Base-by-base conservation (phyloP, 768 basidiomycete species). In the Auriscalpium microsporum region DNA sequence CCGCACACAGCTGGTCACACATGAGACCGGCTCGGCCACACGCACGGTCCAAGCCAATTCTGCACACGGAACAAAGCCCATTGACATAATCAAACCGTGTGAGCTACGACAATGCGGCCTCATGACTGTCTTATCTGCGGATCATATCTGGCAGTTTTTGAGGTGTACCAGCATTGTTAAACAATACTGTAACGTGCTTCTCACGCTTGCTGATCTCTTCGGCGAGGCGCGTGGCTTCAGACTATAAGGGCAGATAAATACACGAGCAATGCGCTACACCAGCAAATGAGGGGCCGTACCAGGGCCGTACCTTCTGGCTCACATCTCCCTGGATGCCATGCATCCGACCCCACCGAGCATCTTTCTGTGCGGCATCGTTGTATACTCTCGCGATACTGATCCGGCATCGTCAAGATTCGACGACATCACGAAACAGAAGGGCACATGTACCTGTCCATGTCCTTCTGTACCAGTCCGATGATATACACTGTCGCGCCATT, bases 101-200 rank as follows among this genome's bases (percentile, higher is more conserved):
- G n/a, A n/a, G n/a, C n/a, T n/a, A n/a, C n/a, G n/a, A n/a, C n/a
- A n/a, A n/a, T n/a, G n/a, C n/a, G n/a, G n/a, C n/a, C n/a, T n/a
- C n/a, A n/a, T n/a, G n/a, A n/a, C n/a, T n/a, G n/a, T n/a, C n/a
- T n/a, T n/a, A n/a, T n/a, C n/a, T n/a, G n/a, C n/a, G n/a, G n/a
- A n/a, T n/a, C n/a, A n/a, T n/a, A n/a, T n/a, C n/a, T n/a, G n/a
- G n/a, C n/a, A n/a, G n/a, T n/a, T n/a, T n/a, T n/a, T n/a, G n/a
- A n/a, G n/a, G n/a, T n/a, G n/a, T n/a, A 0, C 77, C 77, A 13
- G 77, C 76, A 54, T 78, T 78, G 63, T 76, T 78, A 71, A 78
- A 77, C 14, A 78, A 68, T 7, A 73, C 73, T 1, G 76, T 77
- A 49, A 78, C 65, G 47, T 72, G 68, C 13, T 66, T 61, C 50